These are phyloP conservation scores for Didymella arachidicola DNA, from an alignment of 2,329 filamentous ascomycete genomes.

Conservation along the genomic window DNA sequence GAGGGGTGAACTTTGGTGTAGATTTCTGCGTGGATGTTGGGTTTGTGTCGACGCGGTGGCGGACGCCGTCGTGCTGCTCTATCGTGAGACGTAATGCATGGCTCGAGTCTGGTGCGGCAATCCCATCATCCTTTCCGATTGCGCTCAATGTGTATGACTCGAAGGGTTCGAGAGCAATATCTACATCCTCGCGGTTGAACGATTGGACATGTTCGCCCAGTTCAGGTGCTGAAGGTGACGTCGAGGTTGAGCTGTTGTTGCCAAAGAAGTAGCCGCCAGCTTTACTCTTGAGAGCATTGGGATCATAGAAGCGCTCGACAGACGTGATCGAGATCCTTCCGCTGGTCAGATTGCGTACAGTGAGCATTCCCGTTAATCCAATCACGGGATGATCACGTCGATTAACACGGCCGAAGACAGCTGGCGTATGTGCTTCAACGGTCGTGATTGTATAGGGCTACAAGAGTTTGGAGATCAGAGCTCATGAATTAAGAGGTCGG, in stretches of 20 bases:
- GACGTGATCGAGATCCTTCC: constrained; percentile 74
- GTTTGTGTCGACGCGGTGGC: constrained; percentile 72
- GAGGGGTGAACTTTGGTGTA: constrained; percentile 49
- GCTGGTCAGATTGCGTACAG: constrained; percentile 82
- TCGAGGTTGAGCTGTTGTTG: constrained; percentile 32
- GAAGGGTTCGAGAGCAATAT: constrained; percentile 73
- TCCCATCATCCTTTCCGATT: constrained; percentile 49
- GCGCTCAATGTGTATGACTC: constrained; percentile 67
- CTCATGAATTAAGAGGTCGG: neutral
- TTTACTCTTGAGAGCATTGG: constrained; percentile 52
- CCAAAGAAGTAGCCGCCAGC: constrained; percentile 45
- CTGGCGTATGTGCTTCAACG: neutral
- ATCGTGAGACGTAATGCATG: constrained; percentile 79
- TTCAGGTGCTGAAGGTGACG: constrained; percentile 50
- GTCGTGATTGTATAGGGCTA: neutral
- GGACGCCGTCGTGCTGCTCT: constrained; percentile 64
- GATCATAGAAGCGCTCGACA: constrained; percentile 75
- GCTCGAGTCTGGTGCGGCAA: constrained; percentile 34
- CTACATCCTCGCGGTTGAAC: constrained; percentile 68
- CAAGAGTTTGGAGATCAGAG: neutral
- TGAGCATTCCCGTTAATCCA: constrained; percentile 55
- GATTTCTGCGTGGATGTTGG: constrained; percentile 63
- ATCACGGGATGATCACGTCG: neutral
- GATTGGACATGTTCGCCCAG: constrained; percentile 65
- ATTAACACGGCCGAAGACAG: neutral